phyloP scores from a whole-genome alignment of 2,329 filamentous ascomycete species.

The Colletotrichum phormii region DNA sequence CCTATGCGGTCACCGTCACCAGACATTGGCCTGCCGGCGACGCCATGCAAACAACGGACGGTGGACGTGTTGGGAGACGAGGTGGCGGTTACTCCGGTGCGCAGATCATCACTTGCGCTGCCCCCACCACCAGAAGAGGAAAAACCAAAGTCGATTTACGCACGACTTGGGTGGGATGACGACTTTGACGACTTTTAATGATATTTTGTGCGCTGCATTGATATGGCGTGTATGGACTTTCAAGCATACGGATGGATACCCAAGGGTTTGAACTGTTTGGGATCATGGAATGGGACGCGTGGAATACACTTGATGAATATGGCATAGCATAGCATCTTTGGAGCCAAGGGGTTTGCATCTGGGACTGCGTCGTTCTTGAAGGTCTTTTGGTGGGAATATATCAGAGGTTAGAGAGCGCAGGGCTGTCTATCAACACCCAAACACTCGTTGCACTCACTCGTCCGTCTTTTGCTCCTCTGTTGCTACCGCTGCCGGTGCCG shows the following conservation, averaged over 20 bases:
- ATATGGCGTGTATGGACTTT: slow-evolving; percentile 37
- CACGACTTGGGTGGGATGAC: slow-evolving; percentile 69
- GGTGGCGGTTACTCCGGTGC: slow-evolving; percentile 28
- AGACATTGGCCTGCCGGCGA: slow-evolving; percentile 45
- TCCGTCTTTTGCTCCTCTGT: slow-evolving; percentile 23
- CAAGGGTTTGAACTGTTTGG: slow-evolving; percentile 17
- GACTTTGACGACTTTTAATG: slow-evolving; percentile 62
- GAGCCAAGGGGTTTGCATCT: slow-evolving; percentile 9
- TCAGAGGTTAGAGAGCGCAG: background rate
- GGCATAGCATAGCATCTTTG: slow-evolving; percentile 24
- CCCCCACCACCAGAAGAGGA: slow-evolving; percentile 27
- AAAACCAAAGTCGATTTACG: slow-evolving; percentile 60
- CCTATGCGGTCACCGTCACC: slow-evolving; percentile 25
- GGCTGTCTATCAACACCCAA: background rate
- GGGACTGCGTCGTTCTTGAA: slow-evolving; percentile 6
- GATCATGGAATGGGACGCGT: background rate
- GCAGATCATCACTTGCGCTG: background rate
- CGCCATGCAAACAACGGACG: slow-evolving; percentile 50
- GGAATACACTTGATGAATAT: slow-evolving; percentile 26
- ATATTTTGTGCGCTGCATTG: slow-evolving; percentile 29
- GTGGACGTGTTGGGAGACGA: slow-evolving; percentile 35
- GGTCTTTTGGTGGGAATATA: background rate
- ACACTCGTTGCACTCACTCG: background rate
- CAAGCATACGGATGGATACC: slow-evolving; percentile 31
- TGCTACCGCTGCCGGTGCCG: background rate